phyloP scores from a whole-genome alignment of 2,329 filamentous ascomycete species.

The Aspergillus sp. region DNA sequence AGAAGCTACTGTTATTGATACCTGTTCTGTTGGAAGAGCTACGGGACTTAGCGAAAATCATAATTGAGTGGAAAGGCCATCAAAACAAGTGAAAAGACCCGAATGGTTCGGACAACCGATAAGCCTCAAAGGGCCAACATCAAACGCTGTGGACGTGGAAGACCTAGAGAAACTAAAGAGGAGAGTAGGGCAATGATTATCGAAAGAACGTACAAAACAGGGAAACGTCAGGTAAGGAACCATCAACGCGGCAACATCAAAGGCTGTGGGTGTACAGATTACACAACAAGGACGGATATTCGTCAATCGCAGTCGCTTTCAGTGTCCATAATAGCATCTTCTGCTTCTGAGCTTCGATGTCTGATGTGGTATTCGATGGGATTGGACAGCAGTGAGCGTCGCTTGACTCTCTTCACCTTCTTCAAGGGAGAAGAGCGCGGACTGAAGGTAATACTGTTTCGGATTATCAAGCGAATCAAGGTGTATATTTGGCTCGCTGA shows the following conservation, averaged over 20 bases:
- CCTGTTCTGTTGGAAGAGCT: too few relatives aligned
- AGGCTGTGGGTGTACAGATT: not conserved
- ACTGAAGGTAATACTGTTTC: not conserved
- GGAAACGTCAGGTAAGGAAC: too few relatives aligned
- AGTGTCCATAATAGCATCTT: not conserved
- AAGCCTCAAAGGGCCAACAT: too few relatives aligned
- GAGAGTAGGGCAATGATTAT: too few relatives aligned
- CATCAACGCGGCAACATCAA: not conserved
- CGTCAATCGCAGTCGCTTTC: not conserved
- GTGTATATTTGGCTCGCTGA: not conserved
- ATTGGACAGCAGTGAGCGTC: not conserved
- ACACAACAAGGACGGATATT: not conserved
- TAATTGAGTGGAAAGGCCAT: too few relatives aligned
- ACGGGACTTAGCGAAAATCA: too few relatives aligned
- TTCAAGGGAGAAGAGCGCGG: conserved; percentile 19
- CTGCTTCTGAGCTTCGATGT: not conserved
- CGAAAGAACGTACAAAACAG: too few relatives aligned
- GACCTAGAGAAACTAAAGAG: too few relatives aligned
- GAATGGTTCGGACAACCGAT: too few relatives aligned
- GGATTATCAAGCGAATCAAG: not conserved
- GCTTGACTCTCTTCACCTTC: conserved; percentile 45
- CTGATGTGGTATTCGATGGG: not conserved
- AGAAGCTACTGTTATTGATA: too few relatives aligned
- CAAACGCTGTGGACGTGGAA: too few relatives aligned
- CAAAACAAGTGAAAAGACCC: too few relatives aligned